Conservation (phyloP, 192 early-diverging fungal species). For the Backusella luteola region DNA sequence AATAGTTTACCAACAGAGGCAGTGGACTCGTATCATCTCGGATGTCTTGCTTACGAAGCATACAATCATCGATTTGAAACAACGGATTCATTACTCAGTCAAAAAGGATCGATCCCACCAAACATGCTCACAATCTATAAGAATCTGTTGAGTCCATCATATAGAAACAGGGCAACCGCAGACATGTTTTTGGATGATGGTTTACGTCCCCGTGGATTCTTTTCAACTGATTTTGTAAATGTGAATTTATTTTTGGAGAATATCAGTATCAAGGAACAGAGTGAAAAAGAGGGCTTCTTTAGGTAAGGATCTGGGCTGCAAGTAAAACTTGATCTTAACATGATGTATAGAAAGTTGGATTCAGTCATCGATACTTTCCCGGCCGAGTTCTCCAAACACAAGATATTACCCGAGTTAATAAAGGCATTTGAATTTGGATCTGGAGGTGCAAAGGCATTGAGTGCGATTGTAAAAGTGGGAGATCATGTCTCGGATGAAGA, state of each 20-base stretch:
- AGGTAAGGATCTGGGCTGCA: constrained; percentile 16
- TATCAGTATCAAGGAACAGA: constrained; percentile 85
- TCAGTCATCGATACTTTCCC: constrained; percentile 75
- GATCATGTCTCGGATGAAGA: constrained; percentile 66
- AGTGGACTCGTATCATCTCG: constrained; percentile 83
- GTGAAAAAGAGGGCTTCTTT: constrained; percentile 83
- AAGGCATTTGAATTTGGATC: constrained; percentile 80
- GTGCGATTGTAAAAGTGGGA: constrained; percentile 86
- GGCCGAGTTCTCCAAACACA: constrained; percentile 81
- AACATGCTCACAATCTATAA: constrained; percentile 60
- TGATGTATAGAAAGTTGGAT: constrained; percentile 62
- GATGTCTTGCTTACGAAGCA: constrained; percentile 77
- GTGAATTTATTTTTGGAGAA: constrained; percentile 88
- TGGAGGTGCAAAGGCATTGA: constrained; percentile 70
- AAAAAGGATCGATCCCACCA: constrained; percentile 59
- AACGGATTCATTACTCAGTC: constrained; percentile 44
- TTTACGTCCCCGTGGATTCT: constrained; percentile 59
- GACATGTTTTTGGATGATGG: constrained; percentile 71
- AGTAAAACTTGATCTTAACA: background rate
- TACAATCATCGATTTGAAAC: constrained; percentile 66
- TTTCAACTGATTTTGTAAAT: constrained; percentile 83
- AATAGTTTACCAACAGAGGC: constrained; percentile 39
- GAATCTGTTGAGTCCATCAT: constrained; percentile 56
- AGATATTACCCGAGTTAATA: constrained; percentile 90
- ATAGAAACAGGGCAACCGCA: constrained; percentile 61